Evolutionary conservation across 768 basidiomycete species (phyloP).

Genomic region (Podaxis mareebaensis): DNA sequence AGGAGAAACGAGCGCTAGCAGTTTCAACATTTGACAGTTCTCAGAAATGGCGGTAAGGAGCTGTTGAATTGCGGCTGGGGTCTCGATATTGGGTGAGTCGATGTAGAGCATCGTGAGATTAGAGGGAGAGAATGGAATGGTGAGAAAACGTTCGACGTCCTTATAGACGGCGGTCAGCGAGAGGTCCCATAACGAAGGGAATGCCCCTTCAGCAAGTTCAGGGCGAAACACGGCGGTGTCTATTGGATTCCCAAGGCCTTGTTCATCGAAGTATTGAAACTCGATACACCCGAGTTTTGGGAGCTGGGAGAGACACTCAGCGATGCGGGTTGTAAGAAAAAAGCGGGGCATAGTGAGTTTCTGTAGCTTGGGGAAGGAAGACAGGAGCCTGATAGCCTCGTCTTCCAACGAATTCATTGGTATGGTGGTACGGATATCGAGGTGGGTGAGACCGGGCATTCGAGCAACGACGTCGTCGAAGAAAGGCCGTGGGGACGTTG

Average conservation of each 20-base stretch:
- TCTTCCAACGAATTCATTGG: slow-evolving; percentile 7
- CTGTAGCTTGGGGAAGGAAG: slow-evolving; percentile 9
- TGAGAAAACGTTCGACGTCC: slow-evolving; percentile 11
- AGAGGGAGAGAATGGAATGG: slow-evolving; percentile 10
- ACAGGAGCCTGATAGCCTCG: slow-evolving; percentile 6
- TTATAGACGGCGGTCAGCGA: slow-evolving; percentile 8
- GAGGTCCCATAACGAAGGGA: slow-evolving; percentile 13
- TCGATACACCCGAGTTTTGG: slow-evolving; percentile 16
- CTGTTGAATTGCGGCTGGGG: background rate
- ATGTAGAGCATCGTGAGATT: slow-evolving; percentile 11
- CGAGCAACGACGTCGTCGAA: slow-evolving; percentile 17
- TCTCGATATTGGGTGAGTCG: slow-evolving; percentile 2
- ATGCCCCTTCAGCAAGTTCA: slow-evolving; percentile 11
- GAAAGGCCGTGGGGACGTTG: background rate
- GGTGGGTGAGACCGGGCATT: slow-evolving; percentile 14
- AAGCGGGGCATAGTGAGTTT: slow-evolving; percentile 15
- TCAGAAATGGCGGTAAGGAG: slow-evolving; percentile 13
- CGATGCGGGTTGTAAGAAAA: slow-evolving; percentile 7
- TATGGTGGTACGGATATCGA: slow-evolving; percentile 14
- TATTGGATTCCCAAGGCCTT: slow-evolving; percentile 3
- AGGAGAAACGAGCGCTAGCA: slow-evolving; percentile 5
- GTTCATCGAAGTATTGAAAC: slow-evolving; percentile 14
- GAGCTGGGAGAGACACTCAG: slow-evolving; percentile 9
- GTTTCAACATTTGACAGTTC: slow-evolving; percentile 14
- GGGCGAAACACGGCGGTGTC: slow-evolving; percentile 9